Conservation (phyloP, 345 rosid species). For the Xanthoceras sorbifolium region DNA sequence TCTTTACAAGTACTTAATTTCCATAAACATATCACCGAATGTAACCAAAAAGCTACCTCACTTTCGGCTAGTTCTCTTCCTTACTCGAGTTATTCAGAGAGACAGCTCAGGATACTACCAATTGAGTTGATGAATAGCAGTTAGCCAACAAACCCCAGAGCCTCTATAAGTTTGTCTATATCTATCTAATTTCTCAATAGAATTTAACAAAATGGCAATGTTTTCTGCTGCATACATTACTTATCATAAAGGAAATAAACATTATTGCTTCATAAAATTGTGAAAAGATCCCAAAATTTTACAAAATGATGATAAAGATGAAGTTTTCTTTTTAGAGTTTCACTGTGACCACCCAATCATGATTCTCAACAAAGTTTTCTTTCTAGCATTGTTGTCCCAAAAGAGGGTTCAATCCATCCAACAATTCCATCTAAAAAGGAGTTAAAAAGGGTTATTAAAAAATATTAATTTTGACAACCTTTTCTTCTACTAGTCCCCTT, state of each 20-base stretch:
- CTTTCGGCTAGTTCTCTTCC: too few relatives aligned
- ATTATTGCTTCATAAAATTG: too few relatives aligned
- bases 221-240: background rate
- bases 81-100: too few relatives aligned
- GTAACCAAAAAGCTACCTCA: background rate
- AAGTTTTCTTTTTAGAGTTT: background rate
- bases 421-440: background rate
- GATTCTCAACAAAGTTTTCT: background rate
- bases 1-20: background rate
- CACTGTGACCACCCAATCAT: background rate
- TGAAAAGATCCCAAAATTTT: too few relatives aligned
- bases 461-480: constrained; percentile 8
- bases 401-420: background rate
- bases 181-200: background rate
- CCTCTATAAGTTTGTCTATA: background rate
- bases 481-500: constrained; percentile 1
- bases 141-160: background rate
- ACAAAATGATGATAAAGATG: background rate
- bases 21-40: background rate
- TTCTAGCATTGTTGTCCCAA: background rate
- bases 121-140: background rate
- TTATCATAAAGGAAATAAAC: background rate
- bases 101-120: background rate
- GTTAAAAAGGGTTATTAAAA: background rate
- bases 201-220: background rate